These are phyloP conservation scores for Aspergillus homomorphus DNA, from an alignment of 495 filamentous ascomycete genomes.

Conservation along the genomic window DNA sequence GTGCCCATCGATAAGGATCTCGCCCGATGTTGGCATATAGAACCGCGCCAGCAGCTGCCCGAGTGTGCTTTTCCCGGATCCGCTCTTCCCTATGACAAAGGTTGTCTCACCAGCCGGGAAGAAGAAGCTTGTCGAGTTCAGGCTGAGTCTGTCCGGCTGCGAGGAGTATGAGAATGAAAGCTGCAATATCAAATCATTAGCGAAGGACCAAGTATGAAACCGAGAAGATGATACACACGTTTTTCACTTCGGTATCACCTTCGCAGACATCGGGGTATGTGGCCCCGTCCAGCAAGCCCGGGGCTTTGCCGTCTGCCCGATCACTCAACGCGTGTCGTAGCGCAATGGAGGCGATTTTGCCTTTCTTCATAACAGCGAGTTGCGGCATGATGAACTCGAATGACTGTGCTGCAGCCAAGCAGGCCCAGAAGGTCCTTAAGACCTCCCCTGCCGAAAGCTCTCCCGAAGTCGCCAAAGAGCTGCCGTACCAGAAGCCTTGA, in stretches of 20 bases:
- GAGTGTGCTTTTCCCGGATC: conserved; percentile 91
- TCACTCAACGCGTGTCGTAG: conserved; percentile 47
- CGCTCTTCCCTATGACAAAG: conserved; percentile 83
- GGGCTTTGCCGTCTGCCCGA: conserved; percentile 20
- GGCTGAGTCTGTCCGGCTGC: conserved; percentile 58
- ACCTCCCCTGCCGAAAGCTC: conserved; percentile 63
- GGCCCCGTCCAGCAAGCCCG: conserved; percentile 20
- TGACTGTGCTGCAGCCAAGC: conserved; percentile 70
- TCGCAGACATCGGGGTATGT: conserved; percentile 40
- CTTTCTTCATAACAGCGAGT: conserved; percentile 72
- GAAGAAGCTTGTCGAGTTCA: conserved; percentile 58
- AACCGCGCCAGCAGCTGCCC: conserved; percentile 75
- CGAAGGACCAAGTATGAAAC: background rate
- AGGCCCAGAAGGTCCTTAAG: conserved; percentile 81
- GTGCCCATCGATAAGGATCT: conserved; percentile 66
- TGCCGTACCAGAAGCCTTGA: conserved; percentile 88
- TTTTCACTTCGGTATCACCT: conserved; percentile 66
- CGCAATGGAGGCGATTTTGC: conserved; percentile 65
- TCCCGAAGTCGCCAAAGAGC: conserved; percentile 55
- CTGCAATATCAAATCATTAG: conserved; percentile 21
- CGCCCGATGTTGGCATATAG: conserved; percentile 64
- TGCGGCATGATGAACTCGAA: conserved; percentile 71
- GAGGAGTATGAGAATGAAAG: conserved; percentile 83
- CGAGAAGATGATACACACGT: conserved; percentile 50
- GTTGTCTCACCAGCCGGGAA: conserved; percentile 72